These are phyloP conservation scores for Cucurbita maxima DNA, from an alignment of 306 rosid species.

Conservation along the genomic window DNA sequence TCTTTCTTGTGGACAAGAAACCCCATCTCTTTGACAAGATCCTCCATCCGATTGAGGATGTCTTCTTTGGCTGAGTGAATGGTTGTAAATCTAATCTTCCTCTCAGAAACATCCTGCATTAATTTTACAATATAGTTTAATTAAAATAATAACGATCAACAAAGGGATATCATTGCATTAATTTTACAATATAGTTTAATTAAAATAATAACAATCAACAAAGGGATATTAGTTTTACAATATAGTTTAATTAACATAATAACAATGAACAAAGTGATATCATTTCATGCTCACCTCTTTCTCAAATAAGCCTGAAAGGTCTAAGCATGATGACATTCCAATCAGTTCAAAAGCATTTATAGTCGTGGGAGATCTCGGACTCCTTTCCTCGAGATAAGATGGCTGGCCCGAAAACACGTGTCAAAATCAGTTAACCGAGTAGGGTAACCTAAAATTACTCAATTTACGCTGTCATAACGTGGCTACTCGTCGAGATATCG, in stretches of 20 bases:
- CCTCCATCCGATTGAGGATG: slow-evolving; percentile 47
- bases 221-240: too few relatives aligned
- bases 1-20: slow-evolving; percentile 51
- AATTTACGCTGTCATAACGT: too few relatives aligned
- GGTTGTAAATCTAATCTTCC: slow-evolving; percentile 82
- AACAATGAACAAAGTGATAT: too few relatives aligned
- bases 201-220: too few relatives aligned
- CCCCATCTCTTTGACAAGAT: slow-evolving; percentile 47
- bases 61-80: slow-evolving; percentile 43
- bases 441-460: too few relatives aligned
- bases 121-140: too few relatives aligned
- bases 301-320: slow-evolving; percentile 95
- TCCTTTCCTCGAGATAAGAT: slow-evolving; percentile 24
- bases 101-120: slow-evolving; percentile 48
- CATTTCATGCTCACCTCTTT: slow-evolving; percentile 44
- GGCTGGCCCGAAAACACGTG: slow-evolving; percentile 12
- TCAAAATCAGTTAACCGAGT: background rate
- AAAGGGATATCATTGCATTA: too few relatives aligned
- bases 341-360: slow-evolving; percentile 88
- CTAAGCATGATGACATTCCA: slow-evolving; percentile 84
- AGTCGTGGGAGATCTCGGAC: slow-evolving; percentile 32
- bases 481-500: too few relatives aligned
- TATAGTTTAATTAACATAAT: too few relatives aligned
- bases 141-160: too few relatives aligned
- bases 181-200: too few relatives aligned